Base-by-base conservation (phyloP, 441 rosid species). In the Flueggea neowawraea region DNA sequence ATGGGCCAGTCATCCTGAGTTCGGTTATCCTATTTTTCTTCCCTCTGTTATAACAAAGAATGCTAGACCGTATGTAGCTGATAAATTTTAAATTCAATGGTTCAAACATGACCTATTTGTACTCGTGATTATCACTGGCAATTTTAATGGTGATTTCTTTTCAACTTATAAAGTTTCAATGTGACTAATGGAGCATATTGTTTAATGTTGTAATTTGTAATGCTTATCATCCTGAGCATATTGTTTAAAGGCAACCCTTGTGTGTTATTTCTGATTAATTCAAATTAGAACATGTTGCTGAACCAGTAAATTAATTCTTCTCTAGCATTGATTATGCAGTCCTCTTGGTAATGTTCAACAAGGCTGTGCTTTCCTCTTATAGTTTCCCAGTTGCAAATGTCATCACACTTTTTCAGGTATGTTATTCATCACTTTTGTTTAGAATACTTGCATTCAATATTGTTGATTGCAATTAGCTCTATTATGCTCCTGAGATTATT, bases 311-410 rank as follows among this genome's bases (percentile, higher is more conserved):
- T n/a, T n/a, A n/a, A 54, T 57, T 7, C 15, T 67, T 55, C 49
- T 65, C 60, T 60, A 28, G 39, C 62, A 52, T 58, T 41, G 49
- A 52, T 57, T 60, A 17, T 75, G 78, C 87, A 91, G 97, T 91
- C 64, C 86, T 89, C 53, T 81, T 91, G 80, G 73, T 91, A 44
- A 49, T 95, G 76, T 91, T 95, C 87, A 95, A 95, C 71, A 95
- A 91, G 84, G 99, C 98, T 54, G 99, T 97, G 61, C 94, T 95
- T 60, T 95, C 98, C 59, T 84, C 98, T 31, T 91, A 88, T 65
- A 75, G 59, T 13, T 95, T 91, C 76, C 98, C 95, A 0, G 80
- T 79, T 70, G 98, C 87, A n/a, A 91, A 89, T 75, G 88, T 84
- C 22, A 86, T 95, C 72, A 91, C 99, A 39, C 82, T 95, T 53